Percentiles rank a stretch among this genome's conserved stretches.
Conservation (phyloP, 2,329 filamentous ascomycete genomes). For the Fusarium devonianum region DNA sequence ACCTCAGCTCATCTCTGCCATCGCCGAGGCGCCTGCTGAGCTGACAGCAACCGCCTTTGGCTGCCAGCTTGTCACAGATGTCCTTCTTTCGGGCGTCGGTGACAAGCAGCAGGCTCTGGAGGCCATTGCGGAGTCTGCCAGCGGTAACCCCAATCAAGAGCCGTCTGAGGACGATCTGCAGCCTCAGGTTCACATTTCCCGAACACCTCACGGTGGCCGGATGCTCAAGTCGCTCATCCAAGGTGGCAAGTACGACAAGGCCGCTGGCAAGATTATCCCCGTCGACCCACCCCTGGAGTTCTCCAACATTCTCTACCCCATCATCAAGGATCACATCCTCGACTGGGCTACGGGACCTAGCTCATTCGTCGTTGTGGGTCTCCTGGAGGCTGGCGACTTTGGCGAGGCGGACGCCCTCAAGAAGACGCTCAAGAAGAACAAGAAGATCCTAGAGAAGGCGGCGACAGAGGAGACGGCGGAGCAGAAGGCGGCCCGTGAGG, state of each 20-base stretch:
- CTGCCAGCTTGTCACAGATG: conserved; percentile 84
- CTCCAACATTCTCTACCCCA: conserved; percentile 78
- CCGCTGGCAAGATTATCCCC: conserved; percentile 72
- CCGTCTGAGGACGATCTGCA: conserved; percentile 52
- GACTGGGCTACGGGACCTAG: conserved; percentile 87
- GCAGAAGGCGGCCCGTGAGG: conserved; percentile 60
- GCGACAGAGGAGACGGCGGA: conserved; percentile 65
- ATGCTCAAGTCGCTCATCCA: conserved; percentile 92
- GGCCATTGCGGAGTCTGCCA: conserved; percentile 71
- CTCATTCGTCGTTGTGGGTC: conserved; percentile 83
- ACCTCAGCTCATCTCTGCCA: conserved; percentile 75
- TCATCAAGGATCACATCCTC: conserved; percentile 77
- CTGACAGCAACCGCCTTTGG: conserved; percentile 81
- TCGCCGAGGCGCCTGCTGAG: conserved; percentile 71
- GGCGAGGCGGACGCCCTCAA: conserved; percentile 70
- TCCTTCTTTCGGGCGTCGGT: conserved; percentile 76
- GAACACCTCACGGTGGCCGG: conserved; percentile 71
- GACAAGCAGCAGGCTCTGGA: conserved; percentile 79
- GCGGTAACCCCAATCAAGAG: conserved; percentile 58
- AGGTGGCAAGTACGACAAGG: conserved; percentile 84
- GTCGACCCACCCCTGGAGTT: conserved; percentile 82
- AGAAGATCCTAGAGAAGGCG: conserved; percentile 73
- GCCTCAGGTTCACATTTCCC: conserved; percentile 62
- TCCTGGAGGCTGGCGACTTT: conserved; percentile 80
- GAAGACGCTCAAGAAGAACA: conserved; percentile 75